Conservation (phyloP, 1,139 yeast species). For the Geotrichum fermentans region DNA sequence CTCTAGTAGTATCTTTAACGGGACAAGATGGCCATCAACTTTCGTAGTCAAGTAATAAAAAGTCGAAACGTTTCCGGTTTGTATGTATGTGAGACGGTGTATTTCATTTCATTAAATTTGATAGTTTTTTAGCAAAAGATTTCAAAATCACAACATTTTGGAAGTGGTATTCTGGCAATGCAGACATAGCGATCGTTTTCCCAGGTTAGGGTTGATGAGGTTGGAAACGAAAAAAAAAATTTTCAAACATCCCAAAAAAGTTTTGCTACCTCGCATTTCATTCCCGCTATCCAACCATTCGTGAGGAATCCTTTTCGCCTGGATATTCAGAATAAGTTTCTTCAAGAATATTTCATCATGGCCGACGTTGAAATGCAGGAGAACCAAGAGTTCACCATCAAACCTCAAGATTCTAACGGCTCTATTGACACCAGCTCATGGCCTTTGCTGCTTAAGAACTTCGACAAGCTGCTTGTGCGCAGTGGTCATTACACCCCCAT, state of each 20-base stretch:
- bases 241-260: slow-evolving; percentile 4
- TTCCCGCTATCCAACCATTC: neutral
- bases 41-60: too few species aligned
- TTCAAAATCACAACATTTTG: too few species aligned
- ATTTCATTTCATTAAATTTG: too few species aligned
- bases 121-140: too few species aligned
- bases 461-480: slow-evolving; percentile 88
- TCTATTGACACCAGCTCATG: slow-evolving; percentile 85
- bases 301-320: neutral
- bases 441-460: slow-evolving; percentile 92
- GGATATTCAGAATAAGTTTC: neutral
- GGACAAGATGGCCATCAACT: too few species aligned
- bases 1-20: too few species aligned
- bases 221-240: neutral
- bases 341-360: slow-evolving; percentile 18
- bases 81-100: too few species aligned
- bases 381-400: slow-evolving; percentile 51
- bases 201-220: neutral
- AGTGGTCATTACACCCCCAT: slow-evolving; percentile 96
- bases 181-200: too few species aligned
- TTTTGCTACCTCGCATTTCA: neutral
- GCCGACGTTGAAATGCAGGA: slow-evolving; percentile 33
- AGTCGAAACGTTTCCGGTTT: too few species aligned
- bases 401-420: slow-evolving; percentile 76
- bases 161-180: too few species aligned